Base-by-base conservation (phyloP, 2,329 filamentous ascomycete genomes). In the Colletotrichum graminicola region DNA sequence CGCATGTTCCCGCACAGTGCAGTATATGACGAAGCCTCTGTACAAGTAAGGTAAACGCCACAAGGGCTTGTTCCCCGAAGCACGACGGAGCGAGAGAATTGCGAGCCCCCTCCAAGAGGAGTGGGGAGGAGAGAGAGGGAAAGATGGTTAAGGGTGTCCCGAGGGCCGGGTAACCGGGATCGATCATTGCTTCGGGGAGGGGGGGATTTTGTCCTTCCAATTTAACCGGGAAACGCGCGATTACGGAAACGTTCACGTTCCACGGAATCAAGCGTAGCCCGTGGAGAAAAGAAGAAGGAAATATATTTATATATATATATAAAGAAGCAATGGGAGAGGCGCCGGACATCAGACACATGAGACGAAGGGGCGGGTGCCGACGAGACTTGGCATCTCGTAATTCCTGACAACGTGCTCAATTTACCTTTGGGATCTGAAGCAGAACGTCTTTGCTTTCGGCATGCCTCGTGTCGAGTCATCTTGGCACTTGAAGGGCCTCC, bases 11-110 rank as follows among this genome's bases (percentile, higher is more conserved):
- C 32, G 32, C 12, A 21, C n/a, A 18, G 1, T 18, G 14, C n/a
- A 18, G 1, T 18, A 6, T 36, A 34, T 36, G 32, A 36, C 21
- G 32, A 39, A 23, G 10, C 21, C 54, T 26, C 12, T 3, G 39
- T 54, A 39, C 18, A 62, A 26, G 23, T 21, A 18, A 43, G 60
- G 29, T 43, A 68, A 45, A 57, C n/a, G 36, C n/a, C n/a, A 11
- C 26, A 36, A 29, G 23, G 34, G 63, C 41, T 56, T 61, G 55
- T 59, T 14, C 14, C 39, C n/a, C 21, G 45, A 23, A 47, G 10
- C 21, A 5, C 21, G 21, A 21, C 45, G 3, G 45, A 12, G 45
- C n/a, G n/a, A 47, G 45, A 23, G 45, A 10, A 12, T 47, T 47
- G n/a, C n/a, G 43, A n/a, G 43, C 10, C 23, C 18, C 16, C 18